These are phyloP conservation scores for Pseudocercospora crystallina DNA, from an alignment of 2,329 filamentous ascomycete genomes.

Conservation along the genomic window DNA sequence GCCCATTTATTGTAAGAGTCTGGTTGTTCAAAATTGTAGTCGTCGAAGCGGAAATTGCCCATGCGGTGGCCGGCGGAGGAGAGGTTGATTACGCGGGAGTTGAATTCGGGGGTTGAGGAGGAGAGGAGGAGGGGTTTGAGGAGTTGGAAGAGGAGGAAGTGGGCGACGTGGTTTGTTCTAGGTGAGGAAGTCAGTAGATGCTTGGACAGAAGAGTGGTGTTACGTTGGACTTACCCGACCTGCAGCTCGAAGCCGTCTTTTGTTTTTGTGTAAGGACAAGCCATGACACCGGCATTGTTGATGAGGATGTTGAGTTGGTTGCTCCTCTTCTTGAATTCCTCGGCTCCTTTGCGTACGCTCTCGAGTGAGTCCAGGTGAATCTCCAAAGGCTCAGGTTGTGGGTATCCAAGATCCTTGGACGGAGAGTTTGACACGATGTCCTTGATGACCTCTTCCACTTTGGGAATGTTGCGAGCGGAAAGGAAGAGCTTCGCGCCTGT, in stretches of 20 bases:
- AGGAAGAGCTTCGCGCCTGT: constrained; percentile 49
- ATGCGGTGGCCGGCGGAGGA: constrained; percentile 46
- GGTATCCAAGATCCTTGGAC: constrained; percentile 16
- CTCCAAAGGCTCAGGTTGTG: constrained; percentile 27
- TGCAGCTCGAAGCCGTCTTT: constrained; percentile 43
- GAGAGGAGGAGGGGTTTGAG: constrained; percentile 47
- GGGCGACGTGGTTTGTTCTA: constrained; percentile 47
- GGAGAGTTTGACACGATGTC: constrained; percentile 27
- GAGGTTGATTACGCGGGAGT: constrained; percentile 50
- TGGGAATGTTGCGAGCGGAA: constrained; percentile 45
- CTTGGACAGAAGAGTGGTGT: no score
- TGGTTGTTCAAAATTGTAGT: constrained; percentile 40
- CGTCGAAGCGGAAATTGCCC: constrained; percentile 37
- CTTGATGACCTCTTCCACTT: constrained; percentile 36
- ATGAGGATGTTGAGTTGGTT: constrained; percentile 38
- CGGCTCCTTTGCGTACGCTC: constrained; percentile 36
- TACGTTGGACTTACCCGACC: constrained; percentile 41
- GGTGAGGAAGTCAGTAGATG: no score
- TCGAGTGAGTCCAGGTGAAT: constrained; percentile 35
- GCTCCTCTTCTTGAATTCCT: constrained; percentile 38
- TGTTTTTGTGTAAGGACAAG: constrained; percentile 29
- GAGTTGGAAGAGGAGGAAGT: constrained; percentile 56
- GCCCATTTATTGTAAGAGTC: constrained; percentile 35
- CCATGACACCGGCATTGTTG: constrained; percentile 40
- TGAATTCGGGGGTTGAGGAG: constrained; percentile 39